Evolutionary conservation across 2,329 filamentous ascomycete genomes (phyloP), one percentile per base, ranked within the genome.

Genomic region (Xylaria sp.): DNA sequence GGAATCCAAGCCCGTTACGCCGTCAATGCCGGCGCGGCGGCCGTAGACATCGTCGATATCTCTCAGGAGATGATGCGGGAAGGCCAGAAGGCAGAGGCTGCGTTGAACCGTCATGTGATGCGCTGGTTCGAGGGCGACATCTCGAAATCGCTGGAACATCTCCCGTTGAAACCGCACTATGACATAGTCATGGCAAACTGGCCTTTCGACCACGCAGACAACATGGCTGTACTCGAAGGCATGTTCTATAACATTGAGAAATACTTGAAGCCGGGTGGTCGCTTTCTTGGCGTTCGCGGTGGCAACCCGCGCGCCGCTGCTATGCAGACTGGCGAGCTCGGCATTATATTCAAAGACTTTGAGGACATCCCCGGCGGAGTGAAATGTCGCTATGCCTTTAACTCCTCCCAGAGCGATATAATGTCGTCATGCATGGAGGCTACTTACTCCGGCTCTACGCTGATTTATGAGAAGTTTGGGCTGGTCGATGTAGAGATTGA

Each of bases 101-200:
- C 78, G 0, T 79, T 62, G 5, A 58, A 59, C 15, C 64, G 66
- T 20, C 69, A 66, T 25, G 60, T 51, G 60, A 69, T 77, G 31
- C 69, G 73, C 23, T 78, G 72, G 72, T 72, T 76, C 61, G 69
- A 72, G n/a, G 77, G 67, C 2, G 77, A 78, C 60, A 70, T 72
- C 7, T 64, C 75, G 23, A 52, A 74, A 64, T 72, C 77, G 15
- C 64, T 79, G 10, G 55, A 59, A 3, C 71, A 76, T 37, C 70
- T 76, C 25, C 55, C 65, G 5, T 65, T 69, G 2, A 68, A 37
- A 3, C 44, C 59, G 5, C 39, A 63, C 9, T 80, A 80, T 67
- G 79, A 80, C 63, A 61, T 80, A 20, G 76, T 78, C 54, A 78
- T 80, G 77, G 77, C 73, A 2, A 79, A 79, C 66, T 80, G 78